Base-by-base conservation (phyloP, 139 green algal species). In the Parachlorella kessleri region DNA sequence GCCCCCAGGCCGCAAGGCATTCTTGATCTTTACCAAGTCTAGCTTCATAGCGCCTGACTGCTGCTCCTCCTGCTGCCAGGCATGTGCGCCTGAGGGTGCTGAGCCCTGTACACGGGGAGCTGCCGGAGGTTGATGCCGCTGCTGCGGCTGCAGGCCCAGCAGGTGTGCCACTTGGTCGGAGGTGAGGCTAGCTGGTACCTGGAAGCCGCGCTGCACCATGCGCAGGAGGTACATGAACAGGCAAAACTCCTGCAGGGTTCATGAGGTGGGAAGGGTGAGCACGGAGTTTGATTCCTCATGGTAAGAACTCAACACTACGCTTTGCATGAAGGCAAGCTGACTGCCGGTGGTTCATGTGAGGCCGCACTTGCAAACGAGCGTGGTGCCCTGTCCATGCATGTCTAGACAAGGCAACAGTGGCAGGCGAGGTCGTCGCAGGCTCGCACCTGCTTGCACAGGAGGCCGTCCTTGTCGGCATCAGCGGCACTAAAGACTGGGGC, bases 151-250 rank as follows among this genome's bases (percentile, higher is more conserved):
- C n/a, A 35, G 40, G 33, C 78, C 78, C 42, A 84, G 66, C 66
- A 84, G 71, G 30, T 33, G 40, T 30, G 78, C 70, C 36, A 55
- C 39, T 37, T 79, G 38, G 53, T 73, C 66, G 1, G 14, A 5
- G 2, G n/a, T 53, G 37, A 84, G 53, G 36, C 30, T 32, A 21
- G 30, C 7, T 23, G 78, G 78, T 38, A 84, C 33, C 10, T 28
- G 28, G 4, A 38, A 53, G 32, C 73, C 78, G 37, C 73, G 68
- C 23, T 75, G 69, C 21, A 71, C 78, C 6, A 55, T 40, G n/a
- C 72, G 72, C 73, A 84, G 53, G 48, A 84, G 66, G 38, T 79
- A 63, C 70, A 84, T 68, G 37, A 84, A 84, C 14, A 84, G 66
- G 78, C 78, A 84, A 68, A 84, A 84, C 53, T 79, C 69, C 48